These are phyloP conservation scores for Exsudoporus floridanus DNA, from an alignment of 1,284 basidiomycete species.

Conservation along the genomic window DNA sequence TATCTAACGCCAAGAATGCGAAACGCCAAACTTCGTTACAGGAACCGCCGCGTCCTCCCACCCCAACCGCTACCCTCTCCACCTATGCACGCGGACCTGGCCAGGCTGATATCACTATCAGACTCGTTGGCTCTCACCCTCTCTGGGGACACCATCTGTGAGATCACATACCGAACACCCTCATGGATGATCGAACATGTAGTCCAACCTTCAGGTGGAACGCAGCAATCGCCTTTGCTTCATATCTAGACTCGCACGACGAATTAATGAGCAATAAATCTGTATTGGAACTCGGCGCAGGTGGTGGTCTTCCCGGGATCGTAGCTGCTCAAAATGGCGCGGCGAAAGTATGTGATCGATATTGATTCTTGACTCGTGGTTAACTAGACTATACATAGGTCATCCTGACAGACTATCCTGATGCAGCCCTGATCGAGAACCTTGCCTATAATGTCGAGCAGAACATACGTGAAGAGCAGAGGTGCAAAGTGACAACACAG, in stretches of 20 bases:
- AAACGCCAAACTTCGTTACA: constrained; percentile 9
- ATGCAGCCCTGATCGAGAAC: constrained; percentile 77
- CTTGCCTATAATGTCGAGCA: constrained; percentile 65
- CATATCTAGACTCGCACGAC: constrained; percentile 63
- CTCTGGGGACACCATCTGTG: constrained; percentile 91
- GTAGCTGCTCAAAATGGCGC: constrained; percentile 72
- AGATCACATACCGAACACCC: constrained; percentile 26
- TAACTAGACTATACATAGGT: constrained; percentile 47
- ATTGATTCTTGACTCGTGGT: neutral
- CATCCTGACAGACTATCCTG: constrained; percentile 92
- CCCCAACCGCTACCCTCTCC: constrained; percentile 54
- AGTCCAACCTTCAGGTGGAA: constrained; percentile 70
- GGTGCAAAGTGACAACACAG: constrained; percentile 44
- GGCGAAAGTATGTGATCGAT: constrained; percentile 42
- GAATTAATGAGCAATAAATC: constrained; percentile 44
- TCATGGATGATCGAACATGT: neutral
- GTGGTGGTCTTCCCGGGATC: constrained; percentile 85
- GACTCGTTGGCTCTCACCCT: constrained; percentile 84
- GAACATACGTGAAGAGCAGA: constrained; percentile 48
- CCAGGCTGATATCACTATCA: constrained; percentile 51
- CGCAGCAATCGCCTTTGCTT: constrained; percentile 73
- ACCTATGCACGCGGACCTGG: constrained; percentile 45
- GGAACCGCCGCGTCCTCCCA: constrained; percentile 56
- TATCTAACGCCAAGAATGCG: neutral
- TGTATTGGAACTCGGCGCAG: constrained; percentile 91